Conservation (phyloP, 192 early-diverging fungal genomes). For the Mycoemilia scoparia region DNA sequence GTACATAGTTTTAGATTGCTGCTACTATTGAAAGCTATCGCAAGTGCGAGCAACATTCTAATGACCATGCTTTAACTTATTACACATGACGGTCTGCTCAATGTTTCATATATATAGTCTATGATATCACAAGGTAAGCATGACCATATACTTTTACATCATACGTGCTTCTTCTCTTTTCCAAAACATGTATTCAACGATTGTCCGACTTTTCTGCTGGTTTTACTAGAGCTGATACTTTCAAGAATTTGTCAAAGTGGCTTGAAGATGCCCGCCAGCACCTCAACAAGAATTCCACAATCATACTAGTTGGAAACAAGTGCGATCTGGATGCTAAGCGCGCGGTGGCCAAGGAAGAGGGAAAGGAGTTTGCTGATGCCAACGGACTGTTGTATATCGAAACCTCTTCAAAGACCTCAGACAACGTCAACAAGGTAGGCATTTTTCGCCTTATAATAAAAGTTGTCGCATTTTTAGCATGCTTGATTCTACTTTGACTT, state of each 20-base stretch:
- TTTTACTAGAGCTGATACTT: too few relatives aligned
- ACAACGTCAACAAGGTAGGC: slow-evolving; percentile 82
- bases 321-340: slow-evolving; percentile 67
- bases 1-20: slow-evolving; percentile 5
- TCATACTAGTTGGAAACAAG: slow-evolving; percentile 86
- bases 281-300: slow-evolving; percentile 75
- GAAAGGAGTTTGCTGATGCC: slow-evolving; percentile 67
- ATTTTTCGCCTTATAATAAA: too few relatives aligned
- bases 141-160: neutral
- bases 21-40: neutral
- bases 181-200: slow-evolving; percentile 1
- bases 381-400: slow-evolving; percentile 81
- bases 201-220: too few relatives aligned
- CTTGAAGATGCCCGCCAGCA: slow-evolving; percentile 75
- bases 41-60: too few relatives aligned
- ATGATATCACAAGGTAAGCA: slow-evolving; percentile 69
- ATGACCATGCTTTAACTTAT: neutral
- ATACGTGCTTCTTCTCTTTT: neutral
- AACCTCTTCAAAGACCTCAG: slow-evolving; percentile 75
- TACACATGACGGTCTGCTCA: neutral
- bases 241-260: slow-evolving; percentile 59
- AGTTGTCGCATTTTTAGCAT: slow-evolving; percentile 6
- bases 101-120: too few relatives aligned
- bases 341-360: slow-evolving; percentile 68
- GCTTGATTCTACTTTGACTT: slow-evolving; percentile 1